Percentiles rank a stretch among this genome's conserved stretches.
Evolutionary conservation across 495 filamentous ascomycete species (phyloP).

Genomic region (Penicillium canariense): DNA sequence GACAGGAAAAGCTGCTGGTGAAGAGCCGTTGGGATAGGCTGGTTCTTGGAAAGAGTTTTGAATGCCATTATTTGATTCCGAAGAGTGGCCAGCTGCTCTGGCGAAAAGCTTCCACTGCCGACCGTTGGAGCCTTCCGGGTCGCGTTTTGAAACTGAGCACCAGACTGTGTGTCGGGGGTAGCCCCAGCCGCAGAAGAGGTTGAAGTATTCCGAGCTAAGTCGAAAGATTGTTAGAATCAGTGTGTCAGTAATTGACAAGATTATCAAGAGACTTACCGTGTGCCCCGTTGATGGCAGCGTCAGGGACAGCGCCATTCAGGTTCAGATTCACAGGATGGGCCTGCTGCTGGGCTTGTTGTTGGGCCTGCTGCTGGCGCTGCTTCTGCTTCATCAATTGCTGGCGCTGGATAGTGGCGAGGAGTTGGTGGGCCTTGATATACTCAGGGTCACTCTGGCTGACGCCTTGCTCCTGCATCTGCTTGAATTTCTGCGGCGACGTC

Average conservation of each 20-base stretch:
- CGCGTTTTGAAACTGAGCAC: slow-evolving; percentile 30
- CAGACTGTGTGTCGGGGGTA: slow-evolving; percentile 24
- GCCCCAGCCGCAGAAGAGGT: slow-evolving; percentile 44
- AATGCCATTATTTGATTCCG: slow-evolving; percentile 80
- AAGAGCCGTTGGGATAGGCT: slow-evolving; percentile 67
- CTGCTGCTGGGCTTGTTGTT: slow-evolving; percentile 29
- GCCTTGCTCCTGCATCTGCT: slow-evolving; percentile 75
- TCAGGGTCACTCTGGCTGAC: slow-evolving; percentile 76
- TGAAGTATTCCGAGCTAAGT: slow-evolving; percentile 40
- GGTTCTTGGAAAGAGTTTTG: slow-evolving; percentile 76
- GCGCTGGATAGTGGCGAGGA: slow-evolving; percentile 65
- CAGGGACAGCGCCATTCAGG: slow-evolving; percentile 40
- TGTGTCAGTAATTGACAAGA: not conserved
- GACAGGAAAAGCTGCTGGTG: slow-evolving; percentile 74
- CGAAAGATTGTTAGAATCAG: not conserved
- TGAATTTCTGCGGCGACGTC: slow-evolving; percentile 61
- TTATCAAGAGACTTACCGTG: slow-evolving; percentile 42
- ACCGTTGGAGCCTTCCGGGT: slow-evolving; percentile 36
- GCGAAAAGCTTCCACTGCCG: slow-evolving; percentile 57
- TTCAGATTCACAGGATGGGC: slow-evolving; percentile 3
- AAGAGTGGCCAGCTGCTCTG: slow-evolving; percentile 67
- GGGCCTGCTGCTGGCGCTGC: slow-evolving; percentile 47
- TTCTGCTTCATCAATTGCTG: slow-evolving; percentile 49
- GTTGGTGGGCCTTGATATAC: slow-evolving; percentile 66
- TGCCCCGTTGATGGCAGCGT: slow-evolving; percentile 44